Evolutionary conservation across 192 early-diverging fungal genomes (phyloP).

Genomic region (Kickxella alabastrina): DNA sequence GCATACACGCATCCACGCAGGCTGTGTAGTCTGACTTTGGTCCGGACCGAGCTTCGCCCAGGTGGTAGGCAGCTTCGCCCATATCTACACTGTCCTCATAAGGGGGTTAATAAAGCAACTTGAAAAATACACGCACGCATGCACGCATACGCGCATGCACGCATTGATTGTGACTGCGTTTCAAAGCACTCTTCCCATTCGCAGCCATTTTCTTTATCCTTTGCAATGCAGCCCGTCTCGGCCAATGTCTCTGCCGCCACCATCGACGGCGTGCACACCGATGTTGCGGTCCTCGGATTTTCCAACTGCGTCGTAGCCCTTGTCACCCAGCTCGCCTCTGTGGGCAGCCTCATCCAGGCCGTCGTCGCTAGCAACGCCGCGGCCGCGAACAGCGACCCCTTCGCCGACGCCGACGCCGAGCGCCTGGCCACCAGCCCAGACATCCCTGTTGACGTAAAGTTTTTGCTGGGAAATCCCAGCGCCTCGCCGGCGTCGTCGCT

Average conservation of each 20-base stretch:
- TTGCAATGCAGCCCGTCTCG: constrained; percentile 9
- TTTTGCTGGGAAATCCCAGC: constrained; percentile 25
- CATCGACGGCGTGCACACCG: constrained; percentile 35
- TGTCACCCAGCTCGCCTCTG: constrained; percentile 33
- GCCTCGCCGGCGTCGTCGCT: constrained; percentile 22
- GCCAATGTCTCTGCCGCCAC: constrained; percentile 21
- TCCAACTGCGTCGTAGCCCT: constrained; percentile 40
- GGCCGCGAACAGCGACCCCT: background rate
- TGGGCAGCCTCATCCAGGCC: constrained; percentile 36
- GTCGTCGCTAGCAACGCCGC: constrained; percentile 5
- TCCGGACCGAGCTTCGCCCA: too few relatives aligned
- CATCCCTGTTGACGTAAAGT: constrained; percentile 33
- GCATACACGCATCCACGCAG: too few relatives aligned
- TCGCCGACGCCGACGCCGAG: constrained; percentile 3
- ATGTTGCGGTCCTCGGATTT: constrained; percentile 42
- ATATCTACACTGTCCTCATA: too few relatives aligned
- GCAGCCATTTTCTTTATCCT: background rate
- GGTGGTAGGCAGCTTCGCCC: too few relatives aligned
- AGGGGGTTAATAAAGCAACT: too few relatives aligned
- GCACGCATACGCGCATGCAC: background rate
- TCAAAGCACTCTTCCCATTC: background rate
- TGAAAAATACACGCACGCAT: too few relatives aligned
- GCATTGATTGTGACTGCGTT: too few relatives aligned
- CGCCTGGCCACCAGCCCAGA: constrained; percentile 7
- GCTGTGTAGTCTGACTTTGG: too few relatives aligned